Conservation (phyloP, 805 yeast genomes). For the Lipomyces orientalis region DNA sequence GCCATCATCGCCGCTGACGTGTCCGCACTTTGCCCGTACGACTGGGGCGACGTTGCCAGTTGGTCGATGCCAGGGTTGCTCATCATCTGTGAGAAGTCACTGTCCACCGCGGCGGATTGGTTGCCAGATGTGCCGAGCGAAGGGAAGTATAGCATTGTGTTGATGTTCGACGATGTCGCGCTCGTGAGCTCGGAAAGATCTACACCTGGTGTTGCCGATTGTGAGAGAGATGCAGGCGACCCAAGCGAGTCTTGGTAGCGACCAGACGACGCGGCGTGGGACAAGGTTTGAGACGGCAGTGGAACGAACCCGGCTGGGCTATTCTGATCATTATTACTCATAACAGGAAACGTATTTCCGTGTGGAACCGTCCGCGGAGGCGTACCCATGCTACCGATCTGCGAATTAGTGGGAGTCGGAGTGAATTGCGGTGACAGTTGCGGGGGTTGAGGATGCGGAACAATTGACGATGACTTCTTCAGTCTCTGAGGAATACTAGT, state of each 20-base stretch:
- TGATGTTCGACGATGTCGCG: constrained; percentile 18
- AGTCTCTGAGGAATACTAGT: background rate
- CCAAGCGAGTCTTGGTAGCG: background rate
- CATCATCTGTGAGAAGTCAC: background rate
- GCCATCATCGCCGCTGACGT: constrained; percentile 27
- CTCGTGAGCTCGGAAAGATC: constrained; percentile 14
- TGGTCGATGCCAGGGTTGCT: background rate
- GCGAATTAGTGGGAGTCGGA: background rate
- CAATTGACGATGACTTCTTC: background rate
- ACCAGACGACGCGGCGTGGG: background rate
- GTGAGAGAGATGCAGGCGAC: background rate
- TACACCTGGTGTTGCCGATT: background rate
- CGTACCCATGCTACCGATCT: background rate
- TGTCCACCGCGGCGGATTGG: background rate
- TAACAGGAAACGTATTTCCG: background rate
- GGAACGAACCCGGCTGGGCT: background rate
- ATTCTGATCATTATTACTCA: background rate
- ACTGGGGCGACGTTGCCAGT: background rate
- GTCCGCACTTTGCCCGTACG: background rate
- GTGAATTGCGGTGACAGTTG: background rate
- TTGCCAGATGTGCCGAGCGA: constrained; percentile 10
- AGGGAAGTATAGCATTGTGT: constrained; percentile 30
- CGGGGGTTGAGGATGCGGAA: background rate
- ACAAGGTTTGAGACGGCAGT: background rate
- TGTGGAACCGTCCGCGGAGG: background rate